Evolutionary conservation across 352 stramenopile species (phyloP).

Genomic region (Pythium sukuiense): DNA sequence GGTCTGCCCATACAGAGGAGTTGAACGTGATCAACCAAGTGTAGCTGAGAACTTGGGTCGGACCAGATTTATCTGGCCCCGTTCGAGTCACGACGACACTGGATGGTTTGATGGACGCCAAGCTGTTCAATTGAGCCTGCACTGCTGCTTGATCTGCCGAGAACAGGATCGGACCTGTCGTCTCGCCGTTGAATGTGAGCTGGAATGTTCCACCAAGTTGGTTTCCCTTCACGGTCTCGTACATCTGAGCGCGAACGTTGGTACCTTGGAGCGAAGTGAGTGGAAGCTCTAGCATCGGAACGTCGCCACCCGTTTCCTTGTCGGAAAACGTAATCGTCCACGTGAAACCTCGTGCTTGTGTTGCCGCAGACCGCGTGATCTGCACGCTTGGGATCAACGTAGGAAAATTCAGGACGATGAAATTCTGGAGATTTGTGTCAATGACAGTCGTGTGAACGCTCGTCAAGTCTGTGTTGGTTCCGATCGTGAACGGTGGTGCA

Average conservation of each 20-base stretch:
- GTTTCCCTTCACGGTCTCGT: constrained; percentile 84
- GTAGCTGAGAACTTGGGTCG: constrained; percentile 84
- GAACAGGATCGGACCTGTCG: constrained; percentile 89
- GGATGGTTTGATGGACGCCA: constrained; percentile 92
- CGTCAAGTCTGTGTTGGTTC: constrained; percentile 36
- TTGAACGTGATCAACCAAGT: constrained; percentile 93
- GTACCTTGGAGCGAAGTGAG: constrained; percentile 39
- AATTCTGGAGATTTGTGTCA: constrained; percentile 43
- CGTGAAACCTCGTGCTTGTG: constrained; percentile 69
- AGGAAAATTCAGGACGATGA: constrained; percentile 42
- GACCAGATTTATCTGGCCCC: constrained; percentile 35
- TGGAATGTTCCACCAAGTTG: constrained; percentile 91
- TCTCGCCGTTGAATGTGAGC: constrained; percentile 93
- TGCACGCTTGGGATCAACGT: constrained; percentile 40
- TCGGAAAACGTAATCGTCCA: constrained; percentile 81
- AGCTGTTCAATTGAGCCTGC: constrained; percentile 89
- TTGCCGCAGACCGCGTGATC: constrained; percentile 62
- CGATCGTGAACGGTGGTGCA: constrained; percentile 39
- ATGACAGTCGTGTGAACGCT: constrained; percentile 29
- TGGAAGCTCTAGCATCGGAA: constrained; percentile 50
- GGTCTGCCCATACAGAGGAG: constrained; percentile 92
- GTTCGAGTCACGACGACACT: constrained; percentile 82
- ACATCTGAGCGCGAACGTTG: constrained; percentile 47
- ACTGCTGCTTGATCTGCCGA: constrained; percentile 81
- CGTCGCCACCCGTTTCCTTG: constrained; percentile 74